These are phyloP conservation scores for Lipomyces yamadae DNA, from an alignment of 805 yeast genomes.

Conservation along the genomic window DNA sequence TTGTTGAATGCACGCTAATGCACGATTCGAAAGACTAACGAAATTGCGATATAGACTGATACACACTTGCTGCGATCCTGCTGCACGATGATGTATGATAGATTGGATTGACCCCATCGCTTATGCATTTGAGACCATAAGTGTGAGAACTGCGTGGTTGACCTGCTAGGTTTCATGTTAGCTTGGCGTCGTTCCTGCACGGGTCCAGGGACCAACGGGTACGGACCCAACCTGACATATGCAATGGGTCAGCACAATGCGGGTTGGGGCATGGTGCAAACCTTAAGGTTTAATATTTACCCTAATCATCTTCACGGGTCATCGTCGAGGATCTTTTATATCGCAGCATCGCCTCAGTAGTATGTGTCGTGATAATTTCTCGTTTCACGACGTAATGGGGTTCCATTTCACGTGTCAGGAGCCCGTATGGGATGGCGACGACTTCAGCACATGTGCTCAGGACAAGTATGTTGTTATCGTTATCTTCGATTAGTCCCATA, in stretches of 20 bases:
- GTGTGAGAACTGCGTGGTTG: neutral
- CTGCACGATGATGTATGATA: neutral
- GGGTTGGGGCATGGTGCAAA: no score
- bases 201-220: neutral
- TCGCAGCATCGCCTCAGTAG: neutral
- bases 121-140: neutral
- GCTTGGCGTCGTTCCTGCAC: neutral
- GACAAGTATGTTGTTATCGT: constrained; percentile 43
- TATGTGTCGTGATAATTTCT: neutral
- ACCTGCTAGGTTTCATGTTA: neutral
- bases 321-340: neutral
- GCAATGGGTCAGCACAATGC: no score
- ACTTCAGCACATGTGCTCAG: constrained; percentile 60
- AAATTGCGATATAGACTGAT: neutral
- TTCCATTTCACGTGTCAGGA: constrained; percentile 23
- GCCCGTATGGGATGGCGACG: constrained; percentile 63
- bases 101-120: no score
- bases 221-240: neutral
- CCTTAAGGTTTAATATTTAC: no score
- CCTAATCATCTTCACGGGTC: neutral
- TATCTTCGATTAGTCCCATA: neutral
- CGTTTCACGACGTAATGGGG: constrained; percentile 1
- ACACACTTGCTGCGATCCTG: neutral
- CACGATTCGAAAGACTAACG: neutral
- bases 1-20: neutral